Base-by-base conservation (phyloP, 495 filamentous ascomycete genomes). In the Neurospora sp. region DNA sequence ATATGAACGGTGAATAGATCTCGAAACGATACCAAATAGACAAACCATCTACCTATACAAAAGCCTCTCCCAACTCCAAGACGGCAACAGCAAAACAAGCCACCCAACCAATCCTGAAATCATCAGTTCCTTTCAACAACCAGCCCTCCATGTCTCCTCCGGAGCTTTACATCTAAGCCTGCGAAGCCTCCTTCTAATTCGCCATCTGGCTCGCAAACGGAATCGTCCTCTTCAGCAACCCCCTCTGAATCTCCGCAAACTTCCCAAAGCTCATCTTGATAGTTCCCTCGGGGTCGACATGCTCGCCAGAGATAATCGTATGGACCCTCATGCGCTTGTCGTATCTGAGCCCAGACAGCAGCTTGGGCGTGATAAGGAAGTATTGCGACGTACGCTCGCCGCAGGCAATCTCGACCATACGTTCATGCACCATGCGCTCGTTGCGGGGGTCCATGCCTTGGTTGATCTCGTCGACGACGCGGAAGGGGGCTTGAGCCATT, bases 391-490 rank as follows among this genome's bases (percentile, higher is more conserved):
- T 92, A 75, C 89, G 85, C 78, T 92, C 88, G 75, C 86, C 85
- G 75, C 94, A 97, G 59, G 94, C 94, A 79, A 97, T 96, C 78
- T 94, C 93, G 2, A 98, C 94, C 90, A 99, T 93, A 70, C 96
- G 91, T 77, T 93, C 93, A 82, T 99, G 96, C 14, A 98, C 96
- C 87, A 98, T 94, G 59, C 96, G 90, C 83, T 99, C 96, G 82
- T 99, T 99, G 61, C 96, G 89, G 31, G 96, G 95, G 82, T 99
- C 96, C 96, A 99, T 99, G 73, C 96, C 96, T 84, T 99, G 96
- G 77, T 99, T 99, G 84, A 99, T 99, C 82, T 99, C 96, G 83
- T 99, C 96, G 71, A 99, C 96, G 48, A 98, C 96, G 70, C 96
- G 94, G 90, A 99, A 99, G n/a, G 96, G 96, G 3, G 93, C 92